Base-by-base conservation (phyloP, 2,329 filamentous ascomycete species). In the Neonectria hederae region DNA sequence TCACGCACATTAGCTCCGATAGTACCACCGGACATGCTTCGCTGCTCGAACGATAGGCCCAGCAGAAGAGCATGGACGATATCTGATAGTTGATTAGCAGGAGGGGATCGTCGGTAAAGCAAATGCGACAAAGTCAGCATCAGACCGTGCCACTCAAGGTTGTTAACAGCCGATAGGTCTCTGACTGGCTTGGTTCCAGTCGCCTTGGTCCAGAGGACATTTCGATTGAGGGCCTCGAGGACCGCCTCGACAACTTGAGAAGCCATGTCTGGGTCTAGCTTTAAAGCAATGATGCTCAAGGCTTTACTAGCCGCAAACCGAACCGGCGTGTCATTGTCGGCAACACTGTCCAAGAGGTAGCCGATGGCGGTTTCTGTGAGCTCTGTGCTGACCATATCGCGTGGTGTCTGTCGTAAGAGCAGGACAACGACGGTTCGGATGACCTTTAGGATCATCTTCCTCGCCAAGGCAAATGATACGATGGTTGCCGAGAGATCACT, bases 221-320 rank as follows among this genome's bases (percentile, higher is more conserved):
- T 89, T 11, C 82, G 80, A 59, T 84, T 84, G 77, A 84, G 89
- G 69, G 77, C 93, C 79, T 91, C 91, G 30, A 97, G 84, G 11
- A 98, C 90, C 0, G 92, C 94, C 64, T 97, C 92, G 13, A 97
- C 90, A 11, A 99, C 91, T 74, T 98, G 92, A 1, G 87, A 86
- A 1, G 92, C 93, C 90, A 97, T 94, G 22, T 91, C 90, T 0
- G 87, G 79, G 48, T 94, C 89, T 8, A 99, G 81, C 69, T 92
- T 94, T 54, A 97, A 82, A 0, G 94, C 91, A 69, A 98, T 89
- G 57, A 97, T 86, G 77, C 94, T 97, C 48, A 98, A 86, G 4
- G 94, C 92, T 80, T 99, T 99, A 77, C 94, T 97, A 21, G 95
- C 93, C 32, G 95, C 92, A 72, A 97, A 88, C 40, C 96, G 86